phyloP scores from a whole-genome alignment of 352 stramenopile species.

The Blastocystis sp. region DNA sequence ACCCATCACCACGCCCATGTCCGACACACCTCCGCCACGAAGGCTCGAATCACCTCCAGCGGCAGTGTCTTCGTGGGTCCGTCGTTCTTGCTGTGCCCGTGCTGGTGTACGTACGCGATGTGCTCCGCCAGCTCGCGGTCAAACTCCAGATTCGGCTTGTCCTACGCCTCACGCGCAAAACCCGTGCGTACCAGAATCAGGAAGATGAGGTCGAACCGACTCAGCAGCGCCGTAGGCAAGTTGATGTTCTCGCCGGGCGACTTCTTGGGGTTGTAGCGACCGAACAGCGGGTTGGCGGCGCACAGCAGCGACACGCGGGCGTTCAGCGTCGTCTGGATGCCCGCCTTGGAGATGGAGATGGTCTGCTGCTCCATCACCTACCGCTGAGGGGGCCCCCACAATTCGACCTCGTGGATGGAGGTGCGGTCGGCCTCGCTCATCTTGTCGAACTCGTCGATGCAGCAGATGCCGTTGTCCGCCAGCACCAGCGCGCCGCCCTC shows the following conservation, averaged over 20 bases:
- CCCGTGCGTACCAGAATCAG: constrained; percentile 82
- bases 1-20: constrained; percentile 94
- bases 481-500: constrained; percentile 90
- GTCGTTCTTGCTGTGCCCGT: background rate
- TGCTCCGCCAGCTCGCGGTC: constrained; percentile 92
- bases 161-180: constrained; percentile 67
- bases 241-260: constrained; percentile 97
- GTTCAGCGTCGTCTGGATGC: constrained; percentile 96
- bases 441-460: constrained; percentile 99
- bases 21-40: constrained; percentile 71
- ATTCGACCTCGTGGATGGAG: constrained; percentile 87
- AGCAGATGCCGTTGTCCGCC: constrained; percentile 94
- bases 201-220: constrained; percentile 98
- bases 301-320: constrained; percentile 94
- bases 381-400: too few species aligned
- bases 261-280: constrained; percentile 93
- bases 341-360: constrained; percentile 81
- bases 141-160: constrained; percentile 88
- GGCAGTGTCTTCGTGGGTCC: constrained; percentile 9
- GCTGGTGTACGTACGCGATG: constrained; percentile 88
- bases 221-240: constrained; percentile 92
- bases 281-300: constrained; percentile 95
- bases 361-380: constrained; percentile 88
- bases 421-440: constrained; percentile 94
- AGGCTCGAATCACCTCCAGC: background rate